Evolutionary conservation across 2,329 filamentous ascomycete genomes (phyloP).

Genomic region (Colletotrichum sp.): DNA sequence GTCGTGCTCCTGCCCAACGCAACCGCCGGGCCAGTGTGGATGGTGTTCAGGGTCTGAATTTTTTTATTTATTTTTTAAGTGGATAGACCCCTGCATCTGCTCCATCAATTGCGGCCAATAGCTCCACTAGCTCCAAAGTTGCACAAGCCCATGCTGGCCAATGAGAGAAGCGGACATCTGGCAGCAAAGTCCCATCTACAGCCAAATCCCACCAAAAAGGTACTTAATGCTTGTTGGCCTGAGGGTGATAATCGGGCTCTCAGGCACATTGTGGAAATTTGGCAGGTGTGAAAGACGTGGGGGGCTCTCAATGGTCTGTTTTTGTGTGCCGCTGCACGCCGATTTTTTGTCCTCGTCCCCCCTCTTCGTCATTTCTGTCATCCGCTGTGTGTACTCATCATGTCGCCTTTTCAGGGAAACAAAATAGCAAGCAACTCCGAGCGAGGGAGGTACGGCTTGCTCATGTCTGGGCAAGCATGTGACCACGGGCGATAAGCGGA

Average conservation of each 20-base stretch:
- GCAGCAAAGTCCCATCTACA: background rate
- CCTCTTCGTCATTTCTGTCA: background rate
- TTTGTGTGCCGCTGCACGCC: background rate
- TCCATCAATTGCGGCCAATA: background rate
- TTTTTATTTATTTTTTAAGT: background rate
- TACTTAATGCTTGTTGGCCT: background rate
- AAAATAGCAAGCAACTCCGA: background rate
- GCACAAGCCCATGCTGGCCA: background rate
- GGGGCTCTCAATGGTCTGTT: slow-evolving; percentile 10
- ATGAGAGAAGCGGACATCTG: background rate
- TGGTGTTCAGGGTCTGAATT: slow-evolving; percentile 5
- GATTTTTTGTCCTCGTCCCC: background rate
- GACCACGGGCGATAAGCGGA: background rate
- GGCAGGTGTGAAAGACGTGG: background rate
- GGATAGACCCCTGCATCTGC: background rate
- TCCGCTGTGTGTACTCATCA: background rate
- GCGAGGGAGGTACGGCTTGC: background rate
- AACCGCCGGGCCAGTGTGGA: background rate
- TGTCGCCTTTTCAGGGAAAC: background rate
- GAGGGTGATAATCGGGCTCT: background rate
- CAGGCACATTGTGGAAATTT: background rate
- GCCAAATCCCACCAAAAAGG: background rate
- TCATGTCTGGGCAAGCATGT: background rate
- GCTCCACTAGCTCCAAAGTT: background rate
- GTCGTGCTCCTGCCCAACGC: background rate